phyloP scores from a whole-genome alignment of 192 early-diverging fungal species.

The Kappamyces sp. region DNA sequence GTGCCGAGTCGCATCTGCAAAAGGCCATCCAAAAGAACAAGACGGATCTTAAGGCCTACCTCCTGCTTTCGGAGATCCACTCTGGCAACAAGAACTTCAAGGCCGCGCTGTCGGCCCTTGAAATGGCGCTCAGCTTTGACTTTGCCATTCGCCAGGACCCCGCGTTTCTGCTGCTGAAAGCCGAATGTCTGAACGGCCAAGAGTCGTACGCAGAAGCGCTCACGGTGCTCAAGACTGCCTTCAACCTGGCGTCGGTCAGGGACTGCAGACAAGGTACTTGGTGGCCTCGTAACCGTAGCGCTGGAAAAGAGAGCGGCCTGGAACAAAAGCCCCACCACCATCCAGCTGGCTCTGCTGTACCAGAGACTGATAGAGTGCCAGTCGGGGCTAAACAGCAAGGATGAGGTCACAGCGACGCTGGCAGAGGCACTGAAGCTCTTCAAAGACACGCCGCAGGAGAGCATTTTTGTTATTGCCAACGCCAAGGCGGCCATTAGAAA shows the following conservation, averaged over 20 bases:
- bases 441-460: slow-evolving; percentile 31
- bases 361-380: slow-evolving; percentile 4
- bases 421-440: slow-evolving; percentile 39
- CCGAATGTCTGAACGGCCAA: slow-evolving; percentile 31
- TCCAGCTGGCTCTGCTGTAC: slow-evolving; percentile 7
- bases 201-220: slow-evolving; percentile 36
- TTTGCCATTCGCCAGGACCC: slow-evolving; percentile 45
- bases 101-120: slow-evolving; percentile 34
- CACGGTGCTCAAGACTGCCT: slow-evolving; percentile 23
- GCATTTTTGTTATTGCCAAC: slow-evolving; percentile 38
- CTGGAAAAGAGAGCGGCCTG: slow-evolving; percentile 8
- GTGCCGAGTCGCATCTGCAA: slow-evolving; percentile 30
- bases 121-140: slow-evolving; percentile 49
- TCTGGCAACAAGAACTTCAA: slow-evolving; percentile 23
- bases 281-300: not conserved
- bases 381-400: not conserved
- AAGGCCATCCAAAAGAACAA: slow-evolving; percentile 22
- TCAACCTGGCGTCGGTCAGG: slow-evolving; percentile 32
- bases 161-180: slow-evolving; percentile 38
- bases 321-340: slow-evolving; percentile 1
- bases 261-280: slow-evolving; percentile 23
- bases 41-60: slow-evolving; percentile 30
- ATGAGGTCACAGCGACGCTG: slow-evolving; percentile 22
- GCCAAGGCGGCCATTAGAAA: slow-evolving; percentile 28
- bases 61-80: slow-evolving; percentile 44